Evolutionary conservation across 331 rosid species (phyloP).

Genomic region (Cucumis variabilis): DNA sequence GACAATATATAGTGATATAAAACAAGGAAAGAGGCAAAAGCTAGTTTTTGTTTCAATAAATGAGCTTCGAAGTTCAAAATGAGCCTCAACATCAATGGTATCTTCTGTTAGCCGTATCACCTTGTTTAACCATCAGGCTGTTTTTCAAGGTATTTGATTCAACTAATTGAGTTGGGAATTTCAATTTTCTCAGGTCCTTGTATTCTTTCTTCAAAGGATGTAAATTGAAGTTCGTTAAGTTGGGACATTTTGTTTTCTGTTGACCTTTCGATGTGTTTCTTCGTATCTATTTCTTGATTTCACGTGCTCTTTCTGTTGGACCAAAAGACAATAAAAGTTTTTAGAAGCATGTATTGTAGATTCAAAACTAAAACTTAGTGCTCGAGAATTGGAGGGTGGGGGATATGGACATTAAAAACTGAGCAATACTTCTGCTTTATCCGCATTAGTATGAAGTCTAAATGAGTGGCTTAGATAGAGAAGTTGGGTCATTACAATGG

Average conservation of each 20-base stretch:
- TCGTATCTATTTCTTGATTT: neutral
- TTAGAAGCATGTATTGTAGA: neutral
- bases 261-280: neutral
- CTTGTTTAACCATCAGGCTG: neutral
- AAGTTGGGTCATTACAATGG: no score
- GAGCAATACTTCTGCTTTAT: neutral
- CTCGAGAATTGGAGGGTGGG: neutral
- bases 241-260: neutral
- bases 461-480: no score
- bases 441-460: neutral
- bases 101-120: neutral
- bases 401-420: neutral
- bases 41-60: neutral
- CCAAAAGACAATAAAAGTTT: neutral
- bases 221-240: neutral
- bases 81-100: neutral
- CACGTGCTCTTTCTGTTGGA: neutral
- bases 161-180: neutral
- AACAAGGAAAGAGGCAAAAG: neutral
- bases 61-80: neutral
- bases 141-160: constrained; percentile 3
- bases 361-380: neutral
- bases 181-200: neutral
- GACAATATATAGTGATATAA: neutral
- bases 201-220: neutral